Base-by-base conservation (phyloP, 495 filamentous ascomycete species). In the Ascobolus immersus region DNA sequence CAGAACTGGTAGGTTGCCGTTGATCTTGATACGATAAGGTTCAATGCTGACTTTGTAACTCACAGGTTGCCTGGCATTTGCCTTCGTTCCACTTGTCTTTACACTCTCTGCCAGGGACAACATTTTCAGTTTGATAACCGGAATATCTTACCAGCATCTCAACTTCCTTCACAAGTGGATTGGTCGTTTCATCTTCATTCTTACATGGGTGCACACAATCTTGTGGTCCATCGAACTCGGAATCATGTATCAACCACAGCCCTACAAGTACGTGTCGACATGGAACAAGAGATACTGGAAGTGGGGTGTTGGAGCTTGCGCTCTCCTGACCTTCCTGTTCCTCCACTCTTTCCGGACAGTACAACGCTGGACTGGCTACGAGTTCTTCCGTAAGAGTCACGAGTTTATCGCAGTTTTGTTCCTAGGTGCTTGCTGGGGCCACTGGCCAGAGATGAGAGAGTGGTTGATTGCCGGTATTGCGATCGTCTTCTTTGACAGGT, bases 141-240 rank as follows among this genome's bases (percentile, higher is more conserved):
- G 72, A 4, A 49, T 74, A 3, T 67, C 71, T 0, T 73, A 75
- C 41, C 66, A 73, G 36, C 60, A 58, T 33, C 74, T 75, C 54
- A 65, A 71, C 52, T 74, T 75, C 48, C 52, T 77, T 17, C 70
- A 74, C 43, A 62, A 67, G 17, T 72, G 67, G 68, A 48, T 61
- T 2, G 70, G 71, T 1, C 63, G 65, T 26, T 62, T 73, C 37
- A 72, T 74, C 39, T 58, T 70, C 30, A 44, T 65, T 1, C 69
- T 73, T 35, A 56, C 58, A 9, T 50, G 60, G 24, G 49, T 75
- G 4, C 72, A 76, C 43, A 74, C 70, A 4, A 52, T 73, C n/a
- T 57, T 59, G 27, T 76, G 69, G 72, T 60, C 57, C 10, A 48
- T 76, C 17, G 52, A 74, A 32, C 65, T 73, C 48, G 57, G 54